A percentile compares a stretch with the other conserved stretches of the same genome.
Evolutionary conservation across 108 stramenopile species (phyloP).

Genomic region (Nannochloropsis oceanica): DNA sequence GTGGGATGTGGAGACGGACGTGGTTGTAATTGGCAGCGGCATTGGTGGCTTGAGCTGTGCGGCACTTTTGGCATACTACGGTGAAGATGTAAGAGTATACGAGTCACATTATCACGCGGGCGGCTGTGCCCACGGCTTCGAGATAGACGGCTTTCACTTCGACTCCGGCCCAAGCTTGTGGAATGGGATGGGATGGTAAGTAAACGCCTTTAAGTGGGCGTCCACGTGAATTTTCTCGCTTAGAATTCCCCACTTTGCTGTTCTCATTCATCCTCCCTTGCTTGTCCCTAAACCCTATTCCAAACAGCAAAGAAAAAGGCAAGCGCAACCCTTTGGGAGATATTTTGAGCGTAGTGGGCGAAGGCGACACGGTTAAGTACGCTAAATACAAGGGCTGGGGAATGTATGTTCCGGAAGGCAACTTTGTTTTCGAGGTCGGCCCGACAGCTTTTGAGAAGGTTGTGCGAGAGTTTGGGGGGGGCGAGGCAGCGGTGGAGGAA

Average conservation of each 20-base stretch:
- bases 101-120: conserved; percentile 64
- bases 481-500: neutral
- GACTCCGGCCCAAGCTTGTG: conserved; percentile 79
- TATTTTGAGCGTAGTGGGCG: conserved; percentile 1
- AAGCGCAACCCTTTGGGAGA: conserved; percentile 44
- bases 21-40: conserved; percentile 55
- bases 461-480: conserved; percentile 53
- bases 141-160: conserved; percentile 46
- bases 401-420: conserved; percentile 53
- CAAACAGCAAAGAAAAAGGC: conserved; percentile 40
- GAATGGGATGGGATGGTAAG: conserved; percentile 38
- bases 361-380: conserved; percentile 7
- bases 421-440: conserved; percentile 68
- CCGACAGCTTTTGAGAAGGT: conserved; percentile 52
- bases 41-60: conserved; percentile 66
- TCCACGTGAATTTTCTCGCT: too few species aligned
- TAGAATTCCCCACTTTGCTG: too few species aligned
- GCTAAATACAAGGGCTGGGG: conserved; percentile 68
- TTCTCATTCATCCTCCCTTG: too few species aligned
- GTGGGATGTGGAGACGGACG: conserved; percentile 31
- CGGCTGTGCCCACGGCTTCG: conserved; percentile 68
- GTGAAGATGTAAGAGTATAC: conserved; percentile 53
- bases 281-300: too few species aligned
- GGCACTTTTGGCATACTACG: conserved; percentile 54
- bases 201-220: too few species aligned